phyloP scores from a whole-genome alignment of 1,284 basidiomycete genomes.

The Rhodofomes roseus region DNA sequence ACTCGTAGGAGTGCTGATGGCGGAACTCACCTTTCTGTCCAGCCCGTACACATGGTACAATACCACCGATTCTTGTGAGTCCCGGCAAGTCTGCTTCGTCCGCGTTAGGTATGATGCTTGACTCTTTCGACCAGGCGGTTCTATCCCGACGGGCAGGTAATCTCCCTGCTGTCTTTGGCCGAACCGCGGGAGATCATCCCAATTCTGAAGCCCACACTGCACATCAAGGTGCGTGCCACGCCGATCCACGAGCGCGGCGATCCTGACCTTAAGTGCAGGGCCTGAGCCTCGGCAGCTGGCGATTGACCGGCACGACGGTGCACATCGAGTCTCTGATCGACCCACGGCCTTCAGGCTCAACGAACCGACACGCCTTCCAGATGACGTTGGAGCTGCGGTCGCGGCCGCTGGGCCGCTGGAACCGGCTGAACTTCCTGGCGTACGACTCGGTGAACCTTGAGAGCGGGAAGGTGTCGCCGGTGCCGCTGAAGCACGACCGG shows the following conservation, averaged over 20 bases:
- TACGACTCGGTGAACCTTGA: conserved; percentile 76
- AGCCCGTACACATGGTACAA: conserved; percentile 56
- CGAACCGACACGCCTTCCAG: conserved; percentile 69
- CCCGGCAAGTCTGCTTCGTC: neutral
- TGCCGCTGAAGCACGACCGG: conserved; percentile 80
- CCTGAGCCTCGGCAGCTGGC: conserved; percentile 67
- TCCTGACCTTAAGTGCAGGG: conserved; percentile 41
- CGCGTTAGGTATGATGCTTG: too few species aligned
- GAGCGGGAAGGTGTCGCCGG: conserved; percentile 70
- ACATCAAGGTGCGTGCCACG: conserved; percentile 62
- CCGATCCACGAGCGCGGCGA: neutral
- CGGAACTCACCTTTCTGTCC: neutral
- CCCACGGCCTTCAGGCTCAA: conserved; percentile 5
- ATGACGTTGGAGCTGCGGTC: conserved; percentile 83
- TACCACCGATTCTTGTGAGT: conserved; percentile 82
- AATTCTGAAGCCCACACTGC: conserved; percentile 69
- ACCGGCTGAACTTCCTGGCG: conserved; percentile 73
- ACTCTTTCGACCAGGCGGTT: conserved; percentile 59
- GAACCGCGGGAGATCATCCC: conserved; percentile 83
- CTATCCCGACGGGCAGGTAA: conserved; percentile 81
- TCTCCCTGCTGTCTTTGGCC: conserved; percentile 82
- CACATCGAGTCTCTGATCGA: conserved; percentile 64
- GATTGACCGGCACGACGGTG: conserved; percentile 54
- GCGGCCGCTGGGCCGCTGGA: conserved; percentile 83
- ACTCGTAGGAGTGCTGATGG: too few species aligned